Conservation (phyloP, 116 monocot species). For the Posidonia oceanica region DNA sequence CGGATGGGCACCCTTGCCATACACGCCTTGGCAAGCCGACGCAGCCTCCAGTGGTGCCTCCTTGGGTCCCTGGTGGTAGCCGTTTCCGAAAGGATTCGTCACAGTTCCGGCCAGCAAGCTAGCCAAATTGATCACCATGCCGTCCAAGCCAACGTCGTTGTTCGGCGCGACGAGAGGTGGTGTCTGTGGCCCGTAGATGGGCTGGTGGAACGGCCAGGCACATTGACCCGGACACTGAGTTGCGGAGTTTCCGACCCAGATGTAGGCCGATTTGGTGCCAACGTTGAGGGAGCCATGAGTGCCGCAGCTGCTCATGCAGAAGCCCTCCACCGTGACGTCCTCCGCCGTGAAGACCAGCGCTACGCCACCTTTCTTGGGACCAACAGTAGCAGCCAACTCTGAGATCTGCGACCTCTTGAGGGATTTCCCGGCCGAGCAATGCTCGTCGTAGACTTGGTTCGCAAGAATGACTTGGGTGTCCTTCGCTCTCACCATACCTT, state of each 20-base stretch:
- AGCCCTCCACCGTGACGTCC: slow-evolving; percentile 30
- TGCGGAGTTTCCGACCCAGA: slow-evolving; percentile 50
- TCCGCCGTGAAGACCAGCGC: slow-evolving; percentile 14
- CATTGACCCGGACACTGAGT: slow-evolving; percentile 34
- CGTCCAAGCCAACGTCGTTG: slow-evolving; percentile 28
- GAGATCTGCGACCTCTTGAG: slow-evolving; percentile 21
- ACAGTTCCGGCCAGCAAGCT: slow-evolving; percentile 42
- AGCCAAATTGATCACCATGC: slow-evolving; percentile 18
- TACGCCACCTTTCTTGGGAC: not conserved
- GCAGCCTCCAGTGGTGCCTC: slow-evolving; percentile 44
- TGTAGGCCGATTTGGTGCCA: slow-evolving; percentile 12
- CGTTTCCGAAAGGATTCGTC: slow-evolving; percentile 43
- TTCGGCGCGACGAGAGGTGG: slow-evolving; percentile 35
- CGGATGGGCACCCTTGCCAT: slow-evolving; percentile 27
- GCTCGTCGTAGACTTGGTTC: slow-evolving; percentile 20
- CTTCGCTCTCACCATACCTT: not conserved
- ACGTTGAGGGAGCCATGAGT: slow-evolving; percentile 12
- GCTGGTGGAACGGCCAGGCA: no score
- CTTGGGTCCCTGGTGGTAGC: slow-evolving; percentile 33
- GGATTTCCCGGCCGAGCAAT: slow-evolving; percentile 20
- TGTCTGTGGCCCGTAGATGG: slow-evolving; percentile 30
- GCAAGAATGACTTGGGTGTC: slow-evolving; percentile 8
- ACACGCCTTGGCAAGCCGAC: slow-evolving; percentile 36
- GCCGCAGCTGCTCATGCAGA: slow-evolving; percentile 33
- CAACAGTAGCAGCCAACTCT: slow-evolving; percentile 12